Conservation (phyloP, 805 yeast genomes). For the Candida lessepsii region DNA sequence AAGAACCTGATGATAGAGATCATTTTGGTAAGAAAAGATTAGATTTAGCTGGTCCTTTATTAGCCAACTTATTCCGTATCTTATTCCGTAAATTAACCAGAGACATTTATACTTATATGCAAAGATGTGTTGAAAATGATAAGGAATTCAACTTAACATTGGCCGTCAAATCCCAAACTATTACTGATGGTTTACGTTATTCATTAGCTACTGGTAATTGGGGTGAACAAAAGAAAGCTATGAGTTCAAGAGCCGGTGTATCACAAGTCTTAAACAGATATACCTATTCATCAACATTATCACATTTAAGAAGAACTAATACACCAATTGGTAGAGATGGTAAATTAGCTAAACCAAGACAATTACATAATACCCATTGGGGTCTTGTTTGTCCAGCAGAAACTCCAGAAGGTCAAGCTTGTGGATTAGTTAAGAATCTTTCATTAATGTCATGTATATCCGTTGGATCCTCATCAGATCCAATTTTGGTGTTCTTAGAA, state of each 20-base stretch:
- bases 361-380: constrained; percentile 99
- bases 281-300: constrained; percentile 96
- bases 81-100: constrained; percentile 92
- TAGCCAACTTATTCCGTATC: constrained; percentile 93
- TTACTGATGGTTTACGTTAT: constrained; percentile 95
- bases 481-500: constrained; percentile 86
- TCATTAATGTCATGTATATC: constrained; percentile 97
- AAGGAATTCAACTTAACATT: constrained; percentile 94
- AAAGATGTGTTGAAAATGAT: constrained; percentile 96
- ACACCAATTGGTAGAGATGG: constrained; percentile 99
- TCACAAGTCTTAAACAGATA: constrained; percentile 97
- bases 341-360: constrained; percentile 98
- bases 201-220: constrained; percentile 99
- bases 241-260: constrained; percentile 99
- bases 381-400: constrained; percentile 99
- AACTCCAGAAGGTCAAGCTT: constrained; percentile 99
- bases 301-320: constrained; percentile 98
- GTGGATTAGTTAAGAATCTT: constrained; percentile 96
- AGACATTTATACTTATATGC: constrained; percentile 97
- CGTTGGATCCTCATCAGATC: constrained; percentile 96
- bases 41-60: constrained; percentile 96
- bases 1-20: constrained; percentile 98
- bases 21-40: constrained; percentile 98
- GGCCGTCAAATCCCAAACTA: constrained; percentile 95
- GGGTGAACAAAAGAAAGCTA: constrained; percentile 99